Conservation (phyloP, 148 eudicot species). For the Hydrangea macrophylla region DNA sequence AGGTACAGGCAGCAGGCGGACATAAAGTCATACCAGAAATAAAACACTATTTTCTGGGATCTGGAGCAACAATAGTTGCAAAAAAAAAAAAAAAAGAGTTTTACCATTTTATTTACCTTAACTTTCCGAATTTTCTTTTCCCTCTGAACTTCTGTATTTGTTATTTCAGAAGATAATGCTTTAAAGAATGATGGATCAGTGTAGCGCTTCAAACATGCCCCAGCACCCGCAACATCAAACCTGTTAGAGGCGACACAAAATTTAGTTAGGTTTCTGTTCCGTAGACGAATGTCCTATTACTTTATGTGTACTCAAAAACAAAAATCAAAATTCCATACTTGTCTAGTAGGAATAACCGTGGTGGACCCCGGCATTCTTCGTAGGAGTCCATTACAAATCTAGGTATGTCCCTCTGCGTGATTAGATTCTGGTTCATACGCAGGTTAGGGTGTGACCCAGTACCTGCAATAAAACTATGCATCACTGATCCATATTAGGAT, state of each 20-base stretch:
- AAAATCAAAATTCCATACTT: slow-evolving; percentile 50
- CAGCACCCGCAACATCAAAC: slow-evolving; percentile 99
- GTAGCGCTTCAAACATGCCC: slow-evolving; percentile 95
- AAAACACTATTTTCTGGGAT: background rate
- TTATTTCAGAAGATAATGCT: slow-evolving; percentile 37
- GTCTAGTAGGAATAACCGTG: slow-evolving; percentile 90
- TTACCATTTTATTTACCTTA: slow-evolving; percentile 63
- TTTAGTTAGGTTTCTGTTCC: too few species aligned
- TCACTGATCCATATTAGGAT: too few species aligned
- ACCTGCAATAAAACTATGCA: slow-evolving; percentile 44
- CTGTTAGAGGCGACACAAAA: slow-evolving; percentile 30
- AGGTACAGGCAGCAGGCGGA: background rate
- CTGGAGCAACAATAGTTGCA: background rate
- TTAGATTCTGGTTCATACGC: slow-evolving; percentile 59
- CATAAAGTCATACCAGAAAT: background rate
- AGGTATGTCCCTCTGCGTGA: slow-evolving; percentile 76
- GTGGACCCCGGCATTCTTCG: slow-evolving; percentile 96
- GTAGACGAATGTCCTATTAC: background rate
- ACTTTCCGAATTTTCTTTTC: slow-evolving; percentile 77
- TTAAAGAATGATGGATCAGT: slow-evolving; percentile 92
- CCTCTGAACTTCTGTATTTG: slow-evolving; percentile 57
- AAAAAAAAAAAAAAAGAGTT: background rate
- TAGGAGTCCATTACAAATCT: slow-evolving; percentile 96
- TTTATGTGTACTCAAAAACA: background rate
- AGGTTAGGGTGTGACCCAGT: slow-evolving; percentile 79